A percentile compares a stretch with the other conserved stretches of the same genome.
phyloP scores from a whole-genome alignment of 2,329 filamentous ascomycete genomes.

The Coleophoma eucalyptorum region DNA sequence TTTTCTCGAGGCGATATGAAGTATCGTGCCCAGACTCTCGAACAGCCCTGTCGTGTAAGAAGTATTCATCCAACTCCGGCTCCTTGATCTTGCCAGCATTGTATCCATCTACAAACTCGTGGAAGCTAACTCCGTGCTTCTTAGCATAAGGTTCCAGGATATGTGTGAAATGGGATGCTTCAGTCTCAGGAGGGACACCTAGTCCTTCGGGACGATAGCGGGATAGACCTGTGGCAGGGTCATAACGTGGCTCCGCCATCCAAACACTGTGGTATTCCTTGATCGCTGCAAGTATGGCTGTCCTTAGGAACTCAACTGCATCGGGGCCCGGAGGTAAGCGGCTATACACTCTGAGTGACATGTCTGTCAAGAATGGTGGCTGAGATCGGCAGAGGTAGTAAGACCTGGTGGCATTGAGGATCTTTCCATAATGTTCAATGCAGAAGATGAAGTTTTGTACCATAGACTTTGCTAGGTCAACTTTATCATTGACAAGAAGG shows the following conservation, averaged over 20 bases:
- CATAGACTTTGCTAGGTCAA: constrained; percentile 89
- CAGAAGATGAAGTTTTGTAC: constrained; percentile 96
- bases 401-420: constrained; percentile 91
- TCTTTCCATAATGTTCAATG: constrained; percentile 97
- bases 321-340: constrained; percentile 81
- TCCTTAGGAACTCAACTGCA: constrained; percentile 73
- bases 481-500: constrained; percentile 77
- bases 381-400: constrained; percentile 96
- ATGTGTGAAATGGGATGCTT: constrained; percentile 50
- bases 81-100: constrained; percentile 74
- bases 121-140: constrained; percentile 73
- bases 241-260: constrained; percentile 37
- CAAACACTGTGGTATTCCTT: constrained; percentile 52
- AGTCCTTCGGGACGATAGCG: constrained; percentile 47
- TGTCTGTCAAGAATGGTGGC: constrained; percentile 94
- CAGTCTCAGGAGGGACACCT: constrained; percentile 53
- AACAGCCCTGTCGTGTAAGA: constrained; percentile 91
- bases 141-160: constrained; percentile 26
- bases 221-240: constrained; percentile 45
- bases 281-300: constrained; percentile 83
- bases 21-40: constrained; percentile 97
- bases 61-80: constrained; percentile 91
- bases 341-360: constrained; percentile 91
- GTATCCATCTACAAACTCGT: constrained; percentile 85
- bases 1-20: constrained; percentile 83